A percentile compares a stretch with the other conserved stretches of the same genome.
Conservation (phyloP, 1,284 basidiomycete genomes). For the Ustilago crameri region DNA sequence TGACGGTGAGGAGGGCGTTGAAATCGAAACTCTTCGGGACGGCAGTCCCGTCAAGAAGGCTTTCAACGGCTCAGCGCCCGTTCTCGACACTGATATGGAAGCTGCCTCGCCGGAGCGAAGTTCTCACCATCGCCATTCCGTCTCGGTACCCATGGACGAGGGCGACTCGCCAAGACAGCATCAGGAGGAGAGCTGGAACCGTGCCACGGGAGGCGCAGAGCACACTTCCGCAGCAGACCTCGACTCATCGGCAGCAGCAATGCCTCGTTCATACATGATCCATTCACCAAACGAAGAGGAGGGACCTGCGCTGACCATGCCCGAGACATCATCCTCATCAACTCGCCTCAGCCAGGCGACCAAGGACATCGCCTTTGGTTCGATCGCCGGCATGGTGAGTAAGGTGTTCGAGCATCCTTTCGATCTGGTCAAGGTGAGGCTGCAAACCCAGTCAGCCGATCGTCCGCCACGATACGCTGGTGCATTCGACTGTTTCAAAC, state of each 20-base stretch:
- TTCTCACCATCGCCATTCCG: constrained; percentile 19
- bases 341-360: constrained; percentile 56
- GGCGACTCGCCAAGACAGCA: constrained; percentile 40
- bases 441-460: constrained; percentile 63
- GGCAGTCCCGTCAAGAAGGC: constrained; percentile 13
- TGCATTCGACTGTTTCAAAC: constrained; percentile 63
- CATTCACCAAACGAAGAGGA: constrained; percentile 45
- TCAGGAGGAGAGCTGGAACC: constrained; percentile 34
- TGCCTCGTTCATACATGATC: constrained; percentile 26
- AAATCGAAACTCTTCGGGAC: constrained; percentile 33
- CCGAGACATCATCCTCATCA: constrained; percentile 8
- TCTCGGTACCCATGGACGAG: constrained; percentile 42
- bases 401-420: constrained; percentile 67
- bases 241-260: neutral
- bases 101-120: constrained; percentile 5
- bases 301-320: constrained; percentile 11
- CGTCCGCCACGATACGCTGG: constrained; percentile 53
- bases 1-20: constrained; percentile 20
- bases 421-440: constrained; percentile 65
- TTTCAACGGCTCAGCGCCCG: neutral
- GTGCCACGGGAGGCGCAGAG: constrained; percentile 9
- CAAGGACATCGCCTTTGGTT: constrained; percentile 65
- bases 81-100: constrained; percentile 15
- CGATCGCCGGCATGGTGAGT: constrained; percentile 64
- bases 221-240: neutral